phyloP scores from a whole-genome alignment of 345 rosid species.

The Hypericum androsaemum region DNA sequence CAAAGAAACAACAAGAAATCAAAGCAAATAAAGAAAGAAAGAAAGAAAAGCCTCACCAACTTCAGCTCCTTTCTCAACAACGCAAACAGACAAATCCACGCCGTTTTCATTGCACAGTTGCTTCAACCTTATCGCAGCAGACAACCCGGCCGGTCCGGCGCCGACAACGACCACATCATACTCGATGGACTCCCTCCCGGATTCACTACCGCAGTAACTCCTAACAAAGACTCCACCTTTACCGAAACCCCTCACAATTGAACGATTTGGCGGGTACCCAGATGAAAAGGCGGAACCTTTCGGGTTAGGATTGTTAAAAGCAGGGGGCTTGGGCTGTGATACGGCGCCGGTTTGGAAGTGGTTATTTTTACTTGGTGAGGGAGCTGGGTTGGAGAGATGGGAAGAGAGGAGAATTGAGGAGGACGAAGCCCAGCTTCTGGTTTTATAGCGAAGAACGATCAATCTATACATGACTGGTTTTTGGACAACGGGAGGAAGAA shows the following conservation, averaged over 20 bases:
- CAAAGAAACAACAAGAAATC: background rate
- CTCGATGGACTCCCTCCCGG: constrained; percentile 56
- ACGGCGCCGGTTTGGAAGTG: constrained; percentile 11
- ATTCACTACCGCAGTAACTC: constrained; percentile 35
- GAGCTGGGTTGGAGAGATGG: constrained; percentile 2
- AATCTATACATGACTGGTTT: constrained; percentile 36
- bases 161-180: constrained; percentile 90
- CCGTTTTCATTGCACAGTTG: constrained; percentile 66
- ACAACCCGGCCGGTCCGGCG: constrained; percentile 97
- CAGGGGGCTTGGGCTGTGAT: constrained; percentile 17
- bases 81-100: constrained; percentile 75
- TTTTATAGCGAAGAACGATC: constrained; percentile 18
- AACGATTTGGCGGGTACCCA: constrained; percentile 20
- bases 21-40: background rate
- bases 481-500: no score
- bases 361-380: background rate
- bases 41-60: constrained; percentile 37
- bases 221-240: constrained; percentile 15
- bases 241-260: constrained; percentile 10
- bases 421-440: constrained; percentile 11
- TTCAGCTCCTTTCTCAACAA: constrained; percentile 95
- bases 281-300: constrained; percentile 11
- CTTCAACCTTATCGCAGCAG: constrained; percentile 83
- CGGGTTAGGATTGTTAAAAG: constrained; percentile 6
- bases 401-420: constrained; percentile 13